These are phyloP conservation scores for Lunasporangiospora selenospora DNA, from an alignment of 192 early-diverging fungal species.

Conservation along the genomic window DNA sequence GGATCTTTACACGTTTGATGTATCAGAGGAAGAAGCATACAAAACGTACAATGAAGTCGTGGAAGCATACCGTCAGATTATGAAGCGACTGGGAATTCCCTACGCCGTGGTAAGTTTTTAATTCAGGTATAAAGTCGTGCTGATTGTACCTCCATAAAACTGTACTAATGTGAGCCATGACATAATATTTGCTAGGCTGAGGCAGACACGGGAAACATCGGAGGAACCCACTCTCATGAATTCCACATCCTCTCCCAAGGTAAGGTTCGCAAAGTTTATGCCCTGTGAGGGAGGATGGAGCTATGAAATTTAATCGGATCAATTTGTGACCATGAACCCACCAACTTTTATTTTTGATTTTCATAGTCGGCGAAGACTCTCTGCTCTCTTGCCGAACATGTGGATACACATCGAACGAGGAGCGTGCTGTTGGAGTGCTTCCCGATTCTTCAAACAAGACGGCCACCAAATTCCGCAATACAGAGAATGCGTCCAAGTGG, in stretches of 20 bases:
- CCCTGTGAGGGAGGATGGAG: too few species aligned
- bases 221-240: constrained; percentile 88
- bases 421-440: constrained; percentile 64
- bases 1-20: constrained; percentile 93
- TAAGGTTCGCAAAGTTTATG: too few species aligned
- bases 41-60: constrained; percentile 80
- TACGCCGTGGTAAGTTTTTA: constrained; percentile 68
- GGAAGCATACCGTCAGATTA: constrained; percentile 77
- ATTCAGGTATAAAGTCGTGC: not conserved
- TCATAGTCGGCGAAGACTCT: constrained; percentile 81
- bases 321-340: too few species aligned
- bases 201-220: constrained; percentile 93
- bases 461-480: constrained; percentile 33
- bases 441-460: constrained; percentile 22
- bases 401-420: constrained; percentile 87
- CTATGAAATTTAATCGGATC: too few species aligned
- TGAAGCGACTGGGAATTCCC: constrained; percentile 78
- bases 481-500: constrained; percentile 20
- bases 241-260: constrained; percentile 80
- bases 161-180: too few species aligned
- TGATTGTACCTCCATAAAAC: not conserved
- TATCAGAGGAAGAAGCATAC: constrained; percentile 65
- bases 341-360: not conserved
- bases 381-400: constrained; percentile 76
- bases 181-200: constrained; percentile 62